Conservation (phyloP, 2,329 filamentous ascomycete species). For the Teratosphaeria destructans region DNA sequence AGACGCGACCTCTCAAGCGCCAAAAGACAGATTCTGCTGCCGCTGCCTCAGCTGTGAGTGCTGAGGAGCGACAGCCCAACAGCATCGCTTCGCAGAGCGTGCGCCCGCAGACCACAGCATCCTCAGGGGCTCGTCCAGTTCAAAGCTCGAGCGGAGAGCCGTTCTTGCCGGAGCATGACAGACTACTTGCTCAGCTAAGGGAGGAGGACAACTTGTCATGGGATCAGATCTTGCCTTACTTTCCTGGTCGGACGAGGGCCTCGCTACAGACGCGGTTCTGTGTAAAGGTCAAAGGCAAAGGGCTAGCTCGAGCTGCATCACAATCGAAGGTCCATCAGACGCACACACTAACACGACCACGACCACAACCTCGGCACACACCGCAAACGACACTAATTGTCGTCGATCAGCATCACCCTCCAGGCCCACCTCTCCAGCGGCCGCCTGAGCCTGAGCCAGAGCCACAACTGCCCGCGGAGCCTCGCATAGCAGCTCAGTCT, state of each 20-base stretch:
- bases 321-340: not conserved
- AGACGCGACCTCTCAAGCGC: not conserved
- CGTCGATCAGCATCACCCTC: not conserved
- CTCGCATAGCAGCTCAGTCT: not conserved
- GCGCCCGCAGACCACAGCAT: not conserved
- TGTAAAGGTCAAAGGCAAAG: slow-evolving; percentile 2
- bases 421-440: not conserved
- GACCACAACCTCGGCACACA: not conserved
- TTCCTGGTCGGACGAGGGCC: slow-evolving; percentile 22
- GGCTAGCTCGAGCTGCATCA: not conserved
- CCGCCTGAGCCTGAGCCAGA: not conserved
- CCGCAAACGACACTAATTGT: not conserved
- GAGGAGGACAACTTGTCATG: slow-evolving; percentile 29
- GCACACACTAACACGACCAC: not conserved
- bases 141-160: not conserved
- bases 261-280: slow-evolving; percentile 21
- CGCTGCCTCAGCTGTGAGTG: not conserved
- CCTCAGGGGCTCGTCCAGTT: not conserved
- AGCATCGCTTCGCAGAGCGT: not conserved
- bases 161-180: slow-evolving; percentile 22
- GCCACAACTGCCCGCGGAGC: not conserved
- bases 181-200: slow-evolving; percentile 30
- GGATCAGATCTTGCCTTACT: slow-evolving; percentile 26
- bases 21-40: not conserved
- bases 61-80: not conserved